These are phyloP conservation scores for Symbiodinium pilosum DNA, from an alignment of 73 alveolate genomes.

Conservation along the genomic window DNA sequence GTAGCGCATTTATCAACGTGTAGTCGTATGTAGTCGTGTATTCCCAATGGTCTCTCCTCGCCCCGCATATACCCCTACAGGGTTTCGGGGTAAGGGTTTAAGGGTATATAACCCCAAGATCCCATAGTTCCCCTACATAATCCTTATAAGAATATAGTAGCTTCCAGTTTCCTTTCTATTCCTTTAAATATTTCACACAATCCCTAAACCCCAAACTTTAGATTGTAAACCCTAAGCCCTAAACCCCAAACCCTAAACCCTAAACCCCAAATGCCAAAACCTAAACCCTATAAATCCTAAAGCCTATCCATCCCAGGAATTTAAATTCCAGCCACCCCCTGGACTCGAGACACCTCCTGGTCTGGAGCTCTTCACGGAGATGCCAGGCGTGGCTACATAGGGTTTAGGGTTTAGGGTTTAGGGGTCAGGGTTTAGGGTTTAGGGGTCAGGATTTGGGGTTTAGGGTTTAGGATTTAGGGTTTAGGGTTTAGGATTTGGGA, in stretches of 20 bases:
- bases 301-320: neutral
- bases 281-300: neutral
- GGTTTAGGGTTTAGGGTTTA: neutral
- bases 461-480: neutral
- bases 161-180: neutral
- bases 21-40: no score
- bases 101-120: no score
- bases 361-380: conserved; percentile 50
- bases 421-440: neutral
- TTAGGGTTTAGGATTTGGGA: neutral
- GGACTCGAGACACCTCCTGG: conserved; percentile 48
- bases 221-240: neutral
- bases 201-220: neutral
- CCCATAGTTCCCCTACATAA: no score
- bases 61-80: no score
- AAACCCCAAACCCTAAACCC: neutral
- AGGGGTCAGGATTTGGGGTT: neutral
- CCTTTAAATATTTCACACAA: neutral
- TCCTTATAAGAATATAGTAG: neutral
- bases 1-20: no score
- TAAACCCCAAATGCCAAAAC: neutral
- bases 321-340: conserved; percentile 67
- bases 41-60: no score
- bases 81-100: no score
- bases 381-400: neutral